phyloP scores from a whole-genome alignment of 441 rosid genomes.

The Omphalea diandra region DNA sequence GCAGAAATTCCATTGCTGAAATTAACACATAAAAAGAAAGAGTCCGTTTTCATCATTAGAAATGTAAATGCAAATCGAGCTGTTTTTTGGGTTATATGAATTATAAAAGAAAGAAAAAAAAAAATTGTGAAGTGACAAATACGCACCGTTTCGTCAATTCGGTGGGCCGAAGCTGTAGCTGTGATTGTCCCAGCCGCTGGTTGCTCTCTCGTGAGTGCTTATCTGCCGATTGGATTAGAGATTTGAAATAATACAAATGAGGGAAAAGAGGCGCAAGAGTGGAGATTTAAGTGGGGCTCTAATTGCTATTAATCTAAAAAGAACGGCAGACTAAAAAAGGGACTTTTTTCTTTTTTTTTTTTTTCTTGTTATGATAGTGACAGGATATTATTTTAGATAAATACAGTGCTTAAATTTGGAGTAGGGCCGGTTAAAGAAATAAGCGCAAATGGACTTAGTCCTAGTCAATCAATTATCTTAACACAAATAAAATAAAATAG shows the following conservation, averaged over 20 bases:
- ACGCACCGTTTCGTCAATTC: constrained; percentile 34
- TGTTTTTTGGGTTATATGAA: too few relatives aligned
- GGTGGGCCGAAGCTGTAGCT: constrained; percentile 34
- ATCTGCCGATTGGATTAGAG: constrained; percentile 24
- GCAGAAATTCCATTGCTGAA: constrained; percentile 46
- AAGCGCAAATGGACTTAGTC: constrained; percentile 24
- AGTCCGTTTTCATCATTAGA: constrained; percentile 24
- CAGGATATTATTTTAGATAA: background rate
- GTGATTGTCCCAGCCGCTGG: background rate
- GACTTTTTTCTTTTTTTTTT: background rate
- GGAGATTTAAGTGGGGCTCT: constrained; percentile 5
- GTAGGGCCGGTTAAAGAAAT: constrained; percentile 7
- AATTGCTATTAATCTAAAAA: background rate
- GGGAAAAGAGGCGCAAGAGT: background rate
- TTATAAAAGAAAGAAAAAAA: too few relatives aligned
- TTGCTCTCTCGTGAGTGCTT: background rate
- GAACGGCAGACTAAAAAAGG: background rate
- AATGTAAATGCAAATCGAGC: constrained; percentile 50
- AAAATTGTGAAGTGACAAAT: constrained; percentile 45
- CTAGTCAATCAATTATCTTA: background rate
- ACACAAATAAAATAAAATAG: background rate
- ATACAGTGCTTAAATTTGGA: background rate
- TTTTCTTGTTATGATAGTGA: background rate
- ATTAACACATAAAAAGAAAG: constrained; percentile 22
- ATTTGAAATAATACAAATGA: background rate